Conservation (phyloP, 2,329 filamentous ascomycete genomes). For the Alternaria brassicicola region DNA sequence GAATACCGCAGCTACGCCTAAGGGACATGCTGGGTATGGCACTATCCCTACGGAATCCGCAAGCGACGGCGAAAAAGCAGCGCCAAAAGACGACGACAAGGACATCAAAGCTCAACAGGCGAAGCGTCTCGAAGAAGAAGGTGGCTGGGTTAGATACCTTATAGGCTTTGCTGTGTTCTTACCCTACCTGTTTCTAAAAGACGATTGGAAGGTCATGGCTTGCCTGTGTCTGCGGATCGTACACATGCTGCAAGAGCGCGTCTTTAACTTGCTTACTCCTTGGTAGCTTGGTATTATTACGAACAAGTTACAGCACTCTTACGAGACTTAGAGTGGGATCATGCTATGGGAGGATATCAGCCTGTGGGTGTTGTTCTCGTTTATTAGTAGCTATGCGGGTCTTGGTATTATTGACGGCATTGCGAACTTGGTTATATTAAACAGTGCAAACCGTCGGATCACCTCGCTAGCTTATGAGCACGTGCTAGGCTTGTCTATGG, state of each 20-base stretch:
- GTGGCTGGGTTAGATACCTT: slow-evolving; percentile 77
- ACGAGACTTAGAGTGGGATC: slow-evolving; percentile 46
- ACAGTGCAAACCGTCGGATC: slow-evolving; percentile 64
- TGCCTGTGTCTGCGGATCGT: slow-evolving; percentile 69
- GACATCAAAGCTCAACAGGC: slow-evolving; percentile 58
- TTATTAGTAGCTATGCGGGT: slow-evolving; percentile 59
- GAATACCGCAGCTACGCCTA: slow-evolving; percentile 47
- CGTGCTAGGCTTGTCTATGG: slow-evolving; percentile 71
- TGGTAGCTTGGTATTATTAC: slow-evolving; percentile 80
- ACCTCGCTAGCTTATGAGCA: slow-evolving; percentile 68
- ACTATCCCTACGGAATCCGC: slow-evolving; percentile 33
- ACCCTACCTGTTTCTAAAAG: slow-evolving; percentile 78
- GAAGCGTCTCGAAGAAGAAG: slow-evolving; percentile 73
- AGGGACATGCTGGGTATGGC: slow-evolving; percentile 43
- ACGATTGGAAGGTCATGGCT: slow-evolving; percentile 71
- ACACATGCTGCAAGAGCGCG: slow-evolving; percentile 72
- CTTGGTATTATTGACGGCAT: slow-evolving; percentile 58
- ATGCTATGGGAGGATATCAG: slow-evolving; percentile 61
- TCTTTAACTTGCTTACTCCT: slow-evolving; percentile 78
- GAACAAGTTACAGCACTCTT: slow-evolving; percentile 61
- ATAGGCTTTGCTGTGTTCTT: slow-evolving; percentile 77
- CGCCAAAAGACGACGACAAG: slow-evolving; percentile 60
- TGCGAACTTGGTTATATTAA: slow-evolving; percentile 62
- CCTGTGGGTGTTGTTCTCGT: slow-evolving; percentile 56
- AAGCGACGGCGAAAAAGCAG: slow-evolving; percentile 52